A percentile compares a stretch with the other conserved stretches of the same genome.
These are phyloP conservation scores for Aspergillus saccharolyticus DNA, from an alignment of 495 filamentous ascomycete species.

Conservation along the genomic window DNA sequence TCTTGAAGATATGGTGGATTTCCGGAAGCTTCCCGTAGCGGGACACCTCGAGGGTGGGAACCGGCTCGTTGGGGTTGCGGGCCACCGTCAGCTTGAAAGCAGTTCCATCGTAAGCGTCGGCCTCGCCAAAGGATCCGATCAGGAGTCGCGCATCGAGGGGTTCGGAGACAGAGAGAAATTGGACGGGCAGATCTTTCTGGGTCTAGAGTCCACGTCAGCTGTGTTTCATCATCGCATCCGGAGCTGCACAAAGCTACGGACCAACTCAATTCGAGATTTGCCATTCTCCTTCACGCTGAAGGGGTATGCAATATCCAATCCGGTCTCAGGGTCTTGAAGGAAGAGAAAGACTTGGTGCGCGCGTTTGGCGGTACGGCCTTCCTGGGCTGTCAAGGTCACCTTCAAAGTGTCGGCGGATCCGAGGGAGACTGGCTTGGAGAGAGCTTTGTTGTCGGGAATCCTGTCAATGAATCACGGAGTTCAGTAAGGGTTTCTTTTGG, in stretches of 20 bases:
- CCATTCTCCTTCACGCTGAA: conserved; percentile 81
- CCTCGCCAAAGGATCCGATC: conserved; percentile 79
- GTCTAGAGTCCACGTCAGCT: conserved; percentile 50
- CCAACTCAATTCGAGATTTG: conserved; percentile 77
- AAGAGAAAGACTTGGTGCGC: conserved; percentile 93
- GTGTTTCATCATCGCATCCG: background rate
- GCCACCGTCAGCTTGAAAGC: conserved; percentile 64
- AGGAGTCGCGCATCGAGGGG: conserved; percentile 73
- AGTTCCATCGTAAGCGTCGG: conserved; percentile 57
- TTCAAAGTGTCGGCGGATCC: conserved; percentile 70
- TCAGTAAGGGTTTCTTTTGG: background rate
- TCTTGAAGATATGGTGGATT: conserved; percentile 88
- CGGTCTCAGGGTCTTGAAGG: conserved; percentile 65
- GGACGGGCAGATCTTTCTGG: conserved; percentile 83
- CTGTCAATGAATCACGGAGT: conserved; percentile 36
- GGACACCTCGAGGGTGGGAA: conserved; percentile 53
- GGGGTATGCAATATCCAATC: conserved; percentile 84
- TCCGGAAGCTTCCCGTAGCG: conserved; percentile 77
- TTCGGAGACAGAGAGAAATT: conserved; percentile 62
- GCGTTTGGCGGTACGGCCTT: conserved; percentile 69
- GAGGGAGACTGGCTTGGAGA: conserved; percentile 62
- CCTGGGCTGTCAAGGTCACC: conserved; percentile 71
- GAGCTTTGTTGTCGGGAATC: conserved; percentile 54
- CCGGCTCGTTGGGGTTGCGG: conserved; percentile 54
- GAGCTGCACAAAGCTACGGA: conserved; percentile 40